These are phyloP conservation scores for Sporothrix globosa DNA, from an alignment of 2,329 filamentous ascomycete species.

Conservation along the genomic window DNA sequence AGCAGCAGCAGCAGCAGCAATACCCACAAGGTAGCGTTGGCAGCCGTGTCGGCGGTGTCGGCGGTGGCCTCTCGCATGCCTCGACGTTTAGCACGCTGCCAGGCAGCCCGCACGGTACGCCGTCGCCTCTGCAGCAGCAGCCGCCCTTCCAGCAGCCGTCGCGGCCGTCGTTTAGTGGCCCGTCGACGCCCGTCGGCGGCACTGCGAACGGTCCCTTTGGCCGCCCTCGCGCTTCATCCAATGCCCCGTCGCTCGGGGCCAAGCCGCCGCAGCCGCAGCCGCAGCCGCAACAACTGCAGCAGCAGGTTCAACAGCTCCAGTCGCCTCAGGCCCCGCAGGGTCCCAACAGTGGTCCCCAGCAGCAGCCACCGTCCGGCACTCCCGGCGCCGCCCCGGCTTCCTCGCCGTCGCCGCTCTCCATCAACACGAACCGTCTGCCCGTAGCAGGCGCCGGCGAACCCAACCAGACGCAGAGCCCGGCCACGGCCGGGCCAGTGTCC, in stretches of 20 bases:
- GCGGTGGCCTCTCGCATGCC: not conserved
- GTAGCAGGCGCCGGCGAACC: not conserved
- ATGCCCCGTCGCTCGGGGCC: constrained; percentile 10
- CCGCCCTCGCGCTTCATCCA: constrained; percentile 29
- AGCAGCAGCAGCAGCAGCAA: constrained; percentile 5
- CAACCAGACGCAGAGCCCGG: not conserved
- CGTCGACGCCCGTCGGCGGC: constrained; percentile 5
- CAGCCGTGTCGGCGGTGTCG: not conserved
- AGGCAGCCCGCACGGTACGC: not conserved
- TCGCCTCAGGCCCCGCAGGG: not conserved
- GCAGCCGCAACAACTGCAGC: not conserved
- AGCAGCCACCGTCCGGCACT: not conserved
- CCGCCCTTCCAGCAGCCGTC: not conserved
- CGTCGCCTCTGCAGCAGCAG: not conserved
- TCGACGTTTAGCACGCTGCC: constrained; percentile 5
- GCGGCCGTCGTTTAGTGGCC: constrained; percentile 1
- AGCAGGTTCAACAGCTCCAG: constrained; percentile 2
- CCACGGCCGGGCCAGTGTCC: not conserved
- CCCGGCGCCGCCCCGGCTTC: not conserved
- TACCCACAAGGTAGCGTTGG: constrained; percentile 13
- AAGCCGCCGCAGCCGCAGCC: constrained; percentile 11
- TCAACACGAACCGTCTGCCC: not conserved
- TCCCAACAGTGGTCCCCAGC: not conserved
- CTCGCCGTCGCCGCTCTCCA: constrained; percentile 31
- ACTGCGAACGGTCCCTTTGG: constrained; percentile 10